phyloP scores from a whole-genome alignment of 164 flowering plant genomes.

The Pachysandra terminalis region DNA sequence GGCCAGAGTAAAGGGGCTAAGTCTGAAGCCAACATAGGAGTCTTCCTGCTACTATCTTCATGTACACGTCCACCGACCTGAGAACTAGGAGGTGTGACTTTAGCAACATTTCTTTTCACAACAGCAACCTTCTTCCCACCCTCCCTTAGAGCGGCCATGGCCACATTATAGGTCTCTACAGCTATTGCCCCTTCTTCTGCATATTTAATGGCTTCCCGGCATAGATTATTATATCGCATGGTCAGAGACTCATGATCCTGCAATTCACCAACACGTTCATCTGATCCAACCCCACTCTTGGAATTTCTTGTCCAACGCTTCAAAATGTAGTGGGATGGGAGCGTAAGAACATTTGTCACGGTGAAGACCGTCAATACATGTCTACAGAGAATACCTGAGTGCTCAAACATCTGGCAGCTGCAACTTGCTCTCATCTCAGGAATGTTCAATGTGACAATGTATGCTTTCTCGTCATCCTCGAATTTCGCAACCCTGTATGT shows the following conservation, averaged over 20 bases:
- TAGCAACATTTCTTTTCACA: constrained; percentile 54
- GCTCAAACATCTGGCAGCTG: constrained; percentile 88
- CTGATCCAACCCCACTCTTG: constrained; percentile 39
- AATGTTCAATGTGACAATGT: constrained; percentile 53
- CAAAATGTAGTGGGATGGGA: constrained; percentile 66
- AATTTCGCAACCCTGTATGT: constrained; percentile 75
- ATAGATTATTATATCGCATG: constrained; percentile 49
- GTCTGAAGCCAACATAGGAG: constrained; percentile 36
- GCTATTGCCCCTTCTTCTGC: constrained; percentile 78
- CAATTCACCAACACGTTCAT: constrained; percentile 41
- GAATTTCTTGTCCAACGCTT: constrained; percentile 80
- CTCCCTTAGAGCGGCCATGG: constrained; percentile 58
- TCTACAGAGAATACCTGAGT: constrained; percentile 77
- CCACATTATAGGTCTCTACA: constrained; percentile 54
- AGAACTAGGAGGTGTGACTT: constrained; percentile 32
- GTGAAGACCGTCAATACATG: constrained; percentile 88
- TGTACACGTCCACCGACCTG: constrained; percentile 27
- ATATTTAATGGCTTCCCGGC: constrained; percentile 64
- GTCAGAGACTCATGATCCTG: constrained; percentile 48
- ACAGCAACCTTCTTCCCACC: constrained; percentile 50
- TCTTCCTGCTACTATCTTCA: constrained; percentile 32
- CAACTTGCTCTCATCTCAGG: constrained; percentile 69
- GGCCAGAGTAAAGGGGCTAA: constrained; percentile 69
- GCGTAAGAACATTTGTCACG: constrained; percentile 64
- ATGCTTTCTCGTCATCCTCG: constrained; percentile 66